Percentiles rank a stretch among this genome's conserved stretches.
Conservation (phyloP, 192 early-diverging fungal species). For the Entomortierella chlamydospora region DNA sequence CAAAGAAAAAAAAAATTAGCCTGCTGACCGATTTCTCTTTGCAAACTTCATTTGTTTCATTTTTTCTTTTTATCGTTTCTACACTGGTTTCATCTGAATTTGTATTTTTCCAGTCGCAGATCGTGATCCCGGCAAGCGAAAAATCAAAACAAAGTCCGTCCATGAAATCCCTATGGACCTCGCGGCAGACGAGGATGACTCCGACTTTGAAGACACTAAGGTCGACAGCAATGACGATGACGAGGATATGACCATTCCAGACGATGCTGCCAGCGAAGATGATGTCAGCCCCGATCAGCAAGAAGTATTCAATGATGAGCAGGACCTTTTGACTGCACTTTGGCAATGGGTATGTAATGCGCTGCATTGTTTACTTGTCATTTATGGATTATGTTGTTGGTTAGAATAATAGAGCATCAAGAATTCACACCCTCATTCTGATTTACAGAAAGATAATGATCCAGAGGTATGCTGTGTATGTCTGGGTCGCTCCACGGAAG, state of each 20-base stretch:
- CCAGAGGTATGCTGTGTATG: slow-evolving; percentile 67
- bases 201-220: slow-evolving; percentile 53
- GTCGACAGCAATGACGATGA: slow-evolving; percentile 41
- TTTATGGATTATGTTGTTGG: too few relatives aligned
- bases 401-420: too few relatives aligned
- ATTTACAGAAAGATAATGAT: slow-evolving; percentile 61
- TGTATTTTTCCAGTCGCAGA: slow-evolving; percentile 46
- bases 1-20: too few relatives aligned
- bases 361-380: background rate
- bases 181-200: slow-evolving; percentile 51
- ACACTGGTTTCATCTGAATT: background rate
- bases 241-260: slow-evolving; percentile 49
- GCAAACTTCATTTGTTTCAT: background rate
- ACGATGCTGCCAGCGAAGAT: slow-evolving; percentile 49
- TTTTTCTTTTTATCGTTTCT: background rate
- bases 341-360: slow-evolving; percentile 54
- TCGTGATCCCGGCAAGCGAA: slow-evolving; percentile 59
- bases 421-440: too few relatives aligned
- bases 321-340: slow-evolving; percentile 44
- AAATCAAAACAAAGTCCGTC: slow-evolving; percentile 55
- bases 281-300: slow-evolving; percentile 28
- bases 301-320: slow-evolving; percentile 43
- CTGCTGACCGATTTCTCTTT: background rate
- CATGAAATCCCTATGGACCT: slow-evolving; percentile 54
- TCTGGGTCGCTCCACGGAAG: slow-evolving; percentile 58